Evolutionary conservation across 1,284 basidiomycete genomes (phyloP).

Genomic region (Ustilago lituana): DNA sequence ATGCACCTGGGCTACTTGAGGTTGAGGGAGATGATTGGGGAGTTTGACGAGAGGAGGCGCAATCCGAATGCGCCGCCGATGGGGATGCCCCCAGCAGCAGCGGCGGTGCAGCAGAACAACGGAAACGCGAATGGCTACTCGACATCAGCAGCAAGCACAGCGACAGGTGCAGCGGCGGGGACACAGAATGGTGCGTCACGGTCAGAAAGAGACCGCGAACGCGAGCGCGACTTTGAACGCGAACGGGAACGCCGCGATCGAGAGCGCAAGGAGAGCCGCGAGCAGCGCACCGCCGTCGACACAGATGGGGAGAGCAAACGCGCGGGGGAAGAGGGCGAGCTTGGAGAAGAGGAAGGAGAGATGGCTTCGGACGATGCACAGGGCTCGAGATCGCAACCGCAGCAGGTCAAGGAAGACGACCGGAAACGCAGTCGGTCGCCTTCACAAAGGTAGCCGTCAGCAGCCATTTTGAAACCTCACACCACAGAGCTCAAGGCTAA

Average conservation of each 20-base stretch:
- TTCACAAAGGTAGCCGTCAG: conserved; percentile 4
- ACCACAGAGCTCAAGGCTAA: no score
- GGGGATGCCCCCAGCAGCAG: conserved; percentile 23
- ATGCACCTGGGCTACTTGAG: conserved; percentile 99
- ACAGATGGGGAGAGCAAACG: conserved; percentile 13
- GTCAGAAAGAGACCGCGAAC: conserved; percentile 38
- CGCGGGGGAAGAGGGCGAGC: conserved; percentile 33
- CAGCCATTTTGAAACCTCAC: no score
- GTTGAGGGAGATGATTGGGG: conserved; percentile 87
- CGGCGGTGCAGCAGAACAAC: conserved; percentile 13
- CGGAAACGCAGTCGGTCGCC: conserved; percentile 48
- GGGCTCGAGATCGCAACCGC: conserved; percentile 8
- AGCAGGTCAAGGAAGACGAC: conserved; percentile 34
- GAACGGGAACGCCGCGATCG: conserved; percentile 45
- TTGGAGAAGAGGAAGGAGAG: conserved; percentile 37
- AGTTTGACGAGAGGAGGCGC: conserved; percentile 70
- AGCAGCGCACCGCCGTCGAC: conserved; percentile 27
- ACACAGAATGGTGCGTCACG: conserved; percentile 12
- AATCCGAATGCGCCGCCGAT: conserved; percentile 39
- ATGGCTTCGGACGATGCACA: conserved; percentile 19
- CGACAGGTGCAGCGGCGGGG: conserved; percentile 5
- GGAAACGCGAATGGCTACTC: conserved; percentile 14
- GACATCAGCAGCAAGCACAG: not conserved
- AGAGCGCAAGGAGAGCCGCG: conserved; percentile 45
- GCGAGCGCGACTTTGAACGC: conserved; percentile 45